phyloP scores from a whole-genome alignment of 2,329 filamentous ascomycete genomes.

The Cyanodermella asteris region DNA sequence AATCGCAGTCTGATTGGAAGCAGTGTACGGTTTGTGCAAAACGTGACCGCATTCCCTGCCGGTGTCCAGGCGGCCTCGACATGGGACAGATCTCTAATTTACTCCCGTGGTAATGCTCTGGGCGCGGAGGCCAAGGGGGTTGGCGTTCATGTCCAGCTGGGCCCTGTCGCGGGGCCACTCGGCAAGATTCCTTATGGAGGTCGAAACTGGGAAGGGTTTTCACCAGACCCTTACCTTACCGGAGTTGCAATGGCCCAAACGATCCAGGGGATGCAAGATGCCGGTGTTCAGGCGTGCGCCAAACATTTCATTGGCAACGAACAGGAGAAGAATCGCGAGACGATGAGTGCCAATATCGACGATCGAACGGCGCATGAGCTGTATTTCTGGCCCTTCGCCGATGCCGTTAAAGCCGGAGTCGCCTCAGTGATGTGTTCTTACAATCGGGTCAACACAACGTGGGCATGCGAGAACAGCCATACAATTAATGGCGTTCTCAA shows the following conservation, averaged over 20 bases:
- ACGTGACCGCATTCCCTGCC: conserved; percentile 10
- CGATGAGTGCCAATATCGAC: conserved; percentile 39
- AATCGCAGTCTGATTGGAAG: no score
- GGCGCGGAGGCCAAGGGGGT: conserved; percentile 19
- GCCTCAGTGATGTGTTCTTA: conserved; percentile 38
- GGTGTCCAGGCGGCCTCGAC: conserved; percentile 15
- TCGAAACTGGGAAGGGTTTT: conserved; percentile 28
- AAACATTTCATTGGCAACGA: conserved; percentile 33
- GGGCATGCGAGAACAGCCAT: conserved; percentile 59
- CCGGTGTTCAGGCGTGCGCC: conserved; percentile 19
- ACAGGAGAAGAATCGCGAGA: conserved; percentile 33
- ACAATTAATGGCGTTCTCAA: conserved; percentile 57
- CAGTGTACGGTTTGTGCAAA: no score
- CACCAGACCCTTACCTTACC: conserved; percentile 25
- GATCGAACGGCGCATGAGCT: conserved; percentile 43
- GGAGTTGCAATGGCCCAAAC: conserved; percentile 22
- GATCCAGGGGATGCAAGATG: conserved; percentile 22
- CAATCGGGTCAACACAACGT: conserved; percentile 54
- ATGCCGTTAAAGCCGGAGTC: conserved; percentile 35
- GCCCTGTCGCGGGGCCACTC: conserved; percentile 20
- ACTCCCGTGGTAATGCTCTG: conserved; percentile 13
- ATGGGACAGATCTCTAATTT: conserved; percentile 17
- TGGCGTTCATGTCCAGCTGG: conserved; percentile 21
- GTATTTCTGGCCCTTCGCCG: conserved; percentile 46
- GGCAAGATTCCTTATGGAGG: conserved; percentile 17